Evolutionary conservation across 148 eudicot species (phyloP).

Genomic region (Cornus controversa): DNA sequence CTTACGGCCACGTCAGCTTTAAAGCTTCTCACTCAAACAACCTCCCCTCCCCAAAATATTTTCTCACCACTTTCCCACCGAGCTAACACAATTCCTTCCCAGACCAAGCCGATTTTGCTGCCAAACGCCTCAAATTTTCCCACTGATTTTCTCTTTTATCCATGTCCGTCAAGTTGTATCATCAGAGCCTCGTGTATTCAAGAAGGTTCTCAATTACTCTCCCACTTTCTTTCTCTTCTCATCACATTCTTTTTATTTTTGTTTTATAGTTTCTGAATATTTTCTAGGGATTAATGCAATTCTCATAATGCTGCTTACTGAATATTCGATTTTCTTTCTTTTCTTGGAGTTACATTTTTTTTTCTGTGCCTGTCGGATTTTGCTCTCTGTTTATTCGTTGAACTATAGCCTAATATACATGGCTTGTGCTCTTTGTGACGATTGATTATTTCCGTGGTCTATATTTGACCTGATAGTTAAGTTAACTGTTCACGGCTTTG

Average conservation of each 20-base stretch:
- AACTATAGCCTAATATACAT: too few species aligned
- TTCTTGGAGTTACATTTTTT: background rate
- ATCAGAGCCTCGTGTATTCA: conserved; percentile 33
- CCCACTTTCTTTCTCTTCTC: background rate
- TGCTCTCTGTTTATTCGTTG: background rate
- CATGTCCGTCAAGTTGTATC: conserved; percentile 51
- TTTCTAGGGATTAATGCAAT: background rate
- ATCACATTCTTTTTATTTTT: background rate
- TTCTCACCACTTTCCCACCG: background rate
- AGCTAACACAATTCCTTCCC: background rate
- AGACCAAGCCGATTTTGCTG: background rate
- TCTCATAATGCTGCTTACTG: background rate
- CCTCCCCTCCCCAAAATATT: background rate
- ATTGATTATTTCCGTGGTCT: background rate
- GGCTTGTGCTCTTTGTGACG: background rate
- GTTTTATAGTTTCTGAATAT: background rate
- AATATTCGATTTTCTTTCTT: background rate
- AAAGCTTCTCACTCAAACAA: background rate
- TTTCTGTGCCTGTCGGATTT: background rate
- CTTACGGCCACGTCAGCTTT: background rate
- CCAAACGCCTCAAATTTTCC: background rate
- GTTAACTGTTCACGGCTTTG: background rate
- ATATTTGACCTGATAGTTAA: background rate
- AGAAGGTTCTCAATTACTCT: conserved; percentile 26
- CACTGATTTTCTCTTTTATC: background rate